A percentile compares a stretch with the other conserved stretches of the same genome.
Evolutionary conservation across 352 stramenopile species (phyloP).

Genomic region (Plasmopara muralis): DNA sequence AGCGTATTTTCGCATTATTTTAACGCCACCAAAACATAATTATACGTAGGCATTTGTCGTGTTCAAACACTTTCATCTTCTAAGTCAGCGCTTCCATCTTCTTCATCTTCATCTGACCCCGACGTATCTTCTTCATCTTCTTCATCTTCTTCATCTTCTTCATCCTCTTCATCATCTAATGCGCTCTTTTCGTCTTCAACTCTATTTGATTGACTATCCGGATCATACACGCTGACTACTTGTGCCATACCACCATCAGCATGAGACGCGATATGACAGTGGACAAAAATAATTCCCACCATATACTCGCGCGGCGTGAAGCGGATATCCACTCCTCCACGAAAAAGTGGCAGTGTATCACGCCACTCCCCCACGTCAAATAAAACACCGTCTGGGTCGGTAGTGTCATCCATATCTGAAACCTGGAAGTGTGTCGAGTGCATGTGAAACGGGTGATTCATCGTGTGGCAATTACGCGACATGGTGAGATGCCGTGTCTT

Average conservation of each 20-base stretch:
- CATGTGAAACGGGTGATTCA: conserved; percentile 79
- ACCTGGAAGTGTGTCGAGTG: conserved; percentile 74
- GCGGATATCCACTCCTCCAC: conserved; percentile 50
- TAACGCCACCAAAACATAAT: too few species aligned
- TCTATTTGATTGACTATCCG: conserved; percentile 1
- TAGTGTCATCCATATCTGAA: conserved; percentile 29
- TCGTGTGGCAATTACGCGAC: conserved; percentile 44
- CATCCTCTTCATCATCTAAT: conserved; percentile 6
- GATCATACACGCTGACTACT: conserved; percentile 42
- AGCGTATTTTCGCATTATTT: too few species aligned
- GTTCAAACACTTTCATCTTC: not conserved
- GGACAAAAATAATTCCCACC: conserved; percentile 54
- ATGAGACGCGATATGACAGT: conserved; percentile 72
- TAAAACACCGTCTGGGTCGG: conserved; percentile 48
- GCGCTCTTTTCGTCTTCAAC: conserved; percentile 6
- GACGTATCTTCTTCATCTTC: conserved; percentile 3
- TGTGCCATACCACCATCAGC: conserved; percentile 72
- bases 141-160: conserved; percentile 1
- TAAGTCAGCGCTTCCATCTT: conserved; percentile 3
- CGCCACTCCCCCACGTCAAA: conserved; percentile 66
- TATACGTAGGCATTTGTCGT: too few species aligned
- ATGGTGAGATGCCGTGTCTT: conserved; percentile 8
- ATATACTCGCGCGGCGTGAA: conserved; percentile 63
- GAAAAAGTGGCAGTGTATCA: conserved; percentile 70
- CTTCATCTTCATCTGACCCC: conserved; percentile 1